Evolutionary conservation across 495 filamentous ascomycete species (phyloP).

Genomic region (Parmelia sp.): DNA sequence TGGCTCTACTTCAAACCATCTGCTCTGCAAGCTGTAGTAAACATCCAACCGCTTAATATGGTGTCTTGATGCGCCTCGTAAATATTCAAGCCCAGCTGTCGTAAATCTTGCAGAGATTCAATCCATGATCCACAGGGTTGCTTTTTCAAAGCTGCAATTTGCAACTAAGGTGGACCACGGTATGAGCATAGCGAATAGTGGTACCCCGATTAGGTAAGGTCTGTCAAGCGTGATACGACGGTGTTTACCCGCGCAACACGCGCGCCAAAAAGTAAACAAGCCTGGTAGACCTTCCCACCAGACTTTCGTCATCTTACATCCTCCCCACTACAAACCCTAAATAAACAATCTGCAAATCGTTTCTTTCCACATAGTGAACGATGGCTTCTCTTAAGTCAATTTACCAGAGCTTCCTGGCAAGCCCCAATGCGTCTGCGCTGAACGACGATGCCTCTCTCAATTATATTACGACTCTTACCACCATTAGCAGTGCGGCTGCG

Average conservation of each 20-base stretch:
- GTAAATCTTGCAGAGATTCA: too few species aligned
- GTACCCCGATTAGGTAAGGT: too few species aligned
- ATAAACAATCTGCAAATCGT: neutral
- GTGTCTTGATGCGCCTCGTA: too few species aligned
- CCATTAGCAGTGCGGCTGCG: conserved; percentile 57
- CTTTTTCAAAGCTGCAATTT: too few species aligned
- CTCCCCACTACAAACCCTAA: neutral
- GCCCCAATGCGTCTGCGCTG: conserved; percentile 58
- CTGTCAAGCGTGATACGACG: too few species aligned
- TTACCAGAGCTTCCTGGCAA: conserved; percentile 74
- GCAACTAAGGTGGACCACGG: too few species aligned
- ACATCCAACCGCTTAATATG: too few species aligned
- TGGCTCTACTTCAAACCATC: neutral
- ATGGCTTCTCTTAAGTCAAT: conserved; percentile 32
- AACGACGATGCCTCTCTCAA: conserved; percentile 67
- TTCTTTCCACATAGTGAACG: neutral
- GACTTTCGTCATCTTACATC: neutral
- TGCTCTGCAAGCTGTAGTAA: too few species aligned
- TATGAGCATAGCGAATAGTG: too few species aligned
- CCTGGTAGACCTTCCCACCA: neutral
- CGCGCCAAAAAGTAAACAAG: conserved; percentile 8
- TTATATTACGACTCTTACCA: conserved; percentile 87
- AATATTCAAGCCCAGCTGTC: too few species aligned
- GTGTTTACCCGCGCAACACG: neutral
- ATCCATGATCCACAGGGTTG: too few species aligned